Percentiles rank a stretch among this genome's conserved stretches.
phyloP scores from a whole-genome alignment of 768 basidiomycete genomes.

The Myochromella boudieri region DNA sequence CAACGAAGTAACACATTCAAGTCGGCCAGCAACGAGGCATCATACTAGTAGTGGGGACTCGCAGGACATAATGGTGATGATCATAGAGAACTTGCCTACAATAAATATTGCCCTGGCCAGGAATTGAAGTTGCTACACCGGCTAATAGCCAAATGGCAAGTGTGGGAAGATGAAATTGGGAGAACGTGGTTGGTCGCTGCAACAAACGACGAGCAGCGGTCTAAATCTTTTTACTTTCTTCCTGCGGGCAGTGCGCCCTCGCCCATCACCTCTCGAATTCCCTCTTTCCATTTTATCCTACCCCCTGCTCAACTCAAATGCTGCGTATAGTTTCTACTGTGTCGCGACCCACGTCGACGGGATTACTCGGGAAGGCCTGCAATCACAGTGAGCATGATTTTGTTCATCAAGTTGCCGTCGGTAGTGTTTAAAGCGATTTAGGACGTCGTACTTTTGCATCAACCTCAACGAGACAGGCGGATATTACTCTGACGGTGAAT shows the following conservation, averaged over 20 bases:
- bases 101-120: too few species aligned
- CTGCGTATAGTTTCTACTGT: conserved; percentile 64
- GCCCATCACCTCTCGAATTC: conserved; percentile 22
- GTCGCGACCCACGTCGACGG: conserved; percentile 62
- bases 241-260: conserved; percentile 33
- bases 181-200: conserved; percentile 46
- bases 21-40: too few species aligned
- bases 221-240: conserved; percentile 28
- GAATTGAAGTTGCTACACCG: too few species aligned
- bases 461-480: conserved; percentile 63
- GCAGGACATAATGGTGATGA: too few species aligned
- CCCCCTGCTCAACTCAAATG: conserved; percentile 38
- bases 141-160: conserved; percentile 5
- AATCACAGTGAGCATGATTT: conserved; percentile 24
- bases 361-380: conserved; percentile 65
- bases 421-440: conserved; percentile 21
- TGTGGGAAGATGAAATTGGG: conserved; percentile 43
- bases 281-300: conserved; percentile 21
- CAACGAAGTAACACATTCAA: too few species aligned
- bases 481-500: conserved; percentile 92
- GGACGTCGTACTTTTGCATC: conserved; percentile 66
- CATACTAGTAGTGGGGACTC: too few species aligned
- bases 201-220: conserved; percentile 40
- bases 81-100: too few species aligned
- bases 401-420: conserved; percentile 7